Conservation (phyloP, 306 rosid genomes). For the Benincasa hispida region DNA sequence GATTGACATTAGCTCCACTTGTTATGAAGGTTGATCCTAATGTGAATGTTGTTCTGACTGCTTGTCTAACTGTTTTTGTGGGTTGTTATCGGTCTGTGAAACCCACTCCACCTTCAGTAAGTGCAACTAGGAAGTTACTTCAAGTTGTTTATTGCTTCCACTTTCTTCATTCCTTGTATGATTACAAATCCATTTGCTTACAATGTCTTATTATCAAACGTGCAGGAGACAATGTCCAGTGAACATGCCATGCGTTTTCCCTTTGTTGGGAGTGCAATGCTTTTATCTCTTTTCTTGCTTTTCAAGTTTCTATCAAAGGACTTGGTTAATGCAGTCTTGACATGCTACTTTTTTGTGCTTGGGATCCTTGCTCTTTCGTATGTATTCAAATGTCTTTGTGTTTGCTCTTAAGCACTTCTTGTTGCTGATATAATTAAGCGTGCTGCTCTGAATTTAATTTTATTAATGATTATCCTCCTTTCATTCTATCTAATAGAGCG, state of each 20-base stretch:
- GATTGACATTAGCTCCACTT: conserved; percentile 88
- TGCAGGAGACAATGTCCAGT: conserved; percentile 99
- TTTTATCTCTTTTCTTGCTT: conserved; percentile 84
- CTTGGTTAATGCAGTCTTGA: conserved; percentile 94
- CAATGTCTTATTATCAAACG: conserved; percentile 7
- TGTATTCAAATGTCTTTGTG: conserved; percentile 18
- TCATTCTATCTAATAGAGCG: conserved; percentile 56
- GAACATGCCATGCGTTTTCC: conserved; percentile 99
- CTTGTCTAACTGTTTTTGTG: conserved; percentile 76
- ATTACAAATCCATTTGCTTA: not conserved
- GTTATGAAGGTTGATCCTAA: conserved; percentile 80
- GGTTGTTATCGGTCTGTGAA: conserved; percentile 97
- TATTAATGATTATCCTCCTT: not conserved
- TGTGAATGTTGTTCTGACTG: conserved; percentile 78
- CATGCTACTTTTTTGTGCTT: conserved; percentile 86
- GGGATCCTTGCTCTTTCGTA: conserved; percentile 98
- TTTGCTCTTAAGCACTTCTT: not conserved
- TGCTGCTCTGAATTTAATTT: not conserved
- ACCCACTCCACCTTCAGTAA: conserved; percentile 89
- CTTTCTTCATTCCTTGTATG: not conserved
- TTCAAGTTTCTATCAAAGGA: conserved; percentile 96
- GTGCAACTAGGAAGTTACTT: conserved; percentile 9
- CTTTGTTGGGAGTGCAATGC: conserved; percentile 98
- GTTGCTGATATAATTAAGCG: not conserved
- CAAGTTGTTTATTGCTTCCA: not conserved